Base-by-base conservation (phyloP, 352 stramenopile genomes). In the Phytophthora sp. region DNA sequence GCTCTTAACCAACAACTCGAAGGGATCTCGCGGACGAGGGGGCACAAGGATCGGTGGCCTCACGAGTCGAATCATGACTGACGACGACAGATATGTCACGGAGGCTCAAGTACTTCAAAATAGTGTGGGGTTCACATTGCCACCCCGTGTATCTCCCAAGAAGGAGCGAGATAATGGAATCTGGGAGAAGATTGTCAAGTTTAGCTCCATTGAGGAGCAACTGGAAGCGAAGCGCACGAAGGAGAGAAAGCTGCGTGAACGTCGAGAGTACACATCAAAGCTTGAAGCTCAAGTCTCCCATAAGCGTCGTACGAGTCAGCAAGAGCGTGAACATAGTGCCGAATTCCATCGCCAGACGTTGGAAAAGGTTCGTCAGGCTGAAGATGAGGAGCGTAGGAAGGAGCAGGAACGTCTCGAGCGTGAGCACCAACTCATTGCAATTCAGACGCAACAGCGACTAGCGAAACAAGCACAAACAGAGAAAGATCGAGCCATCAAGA, bases 141-240 rank as follows among this genome's bases (percentile, higher is more conserved):
- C 84, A 29, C 80, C 82, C 20, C 80, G 73, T 18, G 79, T 72
- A 15, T 92, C 82, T 11, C 82, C 84, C 2, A 89, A 90, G 59
- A 92, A 92, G 57, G 79, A 90, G n/a, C 86, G 88, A 11, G 77
- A 75, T 63, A 88, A 85, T 52, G 80, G 83, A 26, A 93, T 94
- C 38, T 94, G 86, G 86, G 84, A 93, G 47, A 79, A 93, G 53
- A 92, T 94, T 51, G 86, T 91, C 57, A 86, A 93, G 74, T 93
- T 86, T 57, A 79, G 77, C 45, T 88, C 79, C 4, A 53, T 91
- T 4, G 83, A 92, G 53, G 86, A 94, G 64, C 71, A 82, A 51
- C 58, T 78, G 8, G 86, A 94, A 30, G 79, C 75, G 1, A 54
- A 85, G 42, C 68, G 64, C 21, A 24, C 30, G 5, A 70, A 70